Percentiles rank a stretch among this genome's conserved stretches.
phyloP scores from a whole-genome alignment of 306 rosid species.

The Rubus parviflorus region DNA sequence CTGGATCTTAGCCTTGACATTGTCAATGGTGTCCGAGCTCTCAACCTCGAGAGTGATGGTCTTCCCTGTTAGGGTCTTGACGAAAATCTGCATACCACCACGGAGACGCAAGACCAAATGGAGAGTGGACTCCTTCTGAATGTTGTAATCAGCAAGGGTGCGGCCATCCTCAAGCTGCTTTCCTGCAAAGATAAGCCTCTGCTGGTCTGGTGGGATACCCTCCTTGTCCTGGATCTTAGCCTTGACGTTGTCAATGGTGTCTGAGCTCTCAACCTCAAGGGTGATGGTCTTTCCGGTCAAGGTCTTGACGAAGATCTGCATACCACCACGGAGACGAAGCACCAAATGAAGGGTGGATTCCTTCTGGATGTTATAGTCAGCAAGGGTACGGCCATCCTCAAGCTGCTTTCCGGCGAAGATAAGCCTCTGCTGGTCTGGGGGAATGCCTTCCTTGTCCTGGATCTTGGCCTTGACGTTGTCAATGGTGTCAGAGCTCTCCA shows the following conservation, averaged over 20 bases:
- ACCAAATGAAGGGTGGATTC: conserved; percentile 71
- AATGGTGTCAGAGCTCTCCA: conserved; percentile 62
- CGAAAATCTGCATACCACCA: conserved; percentile 77
- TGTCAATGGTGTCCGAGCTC: conserved; percentile 67
- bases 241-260: conserved; percentile 71
- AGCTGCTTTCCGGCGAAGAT: conserved; percentile 78
- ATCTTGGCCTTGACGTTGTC: conserved; percentile 72
- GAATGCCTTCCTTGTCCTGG: conserved; percentile 78
- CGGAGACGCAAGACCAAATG: conserved; percentile 67
- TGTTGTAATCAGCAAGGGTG: conserved; percentile 61
- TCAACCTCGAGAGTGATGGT: conserved; percentile 64
- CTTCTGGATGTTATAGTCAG: conserved; percentile 75
- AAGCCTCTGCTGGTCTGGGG: conserved; percentile 67
- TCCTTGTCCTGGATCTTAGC: conserved; percentile 78
- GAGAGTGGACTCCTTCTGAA: conserved; percentile 74
- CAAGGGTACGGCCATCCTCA: conserved; percentile 64
- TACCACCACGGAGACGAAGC: conserved; percentile 73
- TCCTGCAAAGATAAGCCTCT: conserved; percentile 63
- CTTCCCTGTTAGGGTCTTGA: conserved; percentile 52
- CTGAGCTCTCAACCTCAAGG: conserved; percentile 51
- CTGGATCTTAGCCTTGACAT: conserved; percentile 66
- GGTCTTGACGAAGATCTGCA: conserved; percentile 74
- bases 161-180: conserved; percentile 74
- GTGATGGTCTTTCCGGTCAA: conserved; percentile 70
- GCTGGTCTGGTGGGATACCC: conserved; percentile 77